Conservation (phyloP, 169 alveolate genomes). For the Plasmodium berghei region DNA sequence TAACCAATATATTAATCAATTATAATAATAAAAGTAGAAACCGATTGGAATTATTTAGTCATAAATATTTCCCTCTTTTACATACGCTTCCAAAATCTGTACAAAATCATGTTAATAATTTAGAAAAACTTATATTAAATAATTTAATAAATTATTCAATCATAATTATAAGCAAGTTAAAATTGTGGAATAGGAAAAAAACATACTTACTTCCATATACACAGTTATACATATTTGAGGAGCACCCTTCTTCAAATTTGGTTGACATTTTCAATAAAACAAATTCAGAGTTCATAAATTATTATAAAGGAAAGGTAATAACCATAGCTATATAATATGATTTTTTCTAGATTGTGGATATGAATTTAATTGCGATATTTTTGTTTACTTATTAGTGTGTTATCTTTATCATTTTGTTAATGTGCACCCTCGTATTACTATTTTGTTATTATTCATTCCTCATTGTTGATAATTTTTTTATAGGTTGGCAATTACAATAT, state of each 20-base stretch:
- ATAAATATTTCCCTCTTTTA: slow-evolving; percentile 51
- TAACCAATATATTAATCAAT: slow-evolving; percentile 57
- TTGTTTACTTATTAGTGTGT: neutral
- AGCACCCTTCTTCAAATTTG: slow-evolving; percentile 44
- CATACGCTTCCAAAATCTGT: slow-evolving; percentile 44
- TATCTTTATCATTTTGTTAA: neutral
- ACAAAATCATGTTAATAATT: slow-evolving; percentile 37
- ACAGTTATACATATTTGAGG: slow-evolving; percentile 58
- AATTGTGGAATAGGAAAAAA: slow-evolving; percentile 40
- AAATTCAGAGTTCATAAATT: slow-evolving; percentile 26
- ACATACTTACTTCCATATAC: slow-evolving; percentile 66
- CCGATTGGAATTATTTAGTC: slow-evolving; percentile 50
- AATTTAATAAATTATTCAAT: slow-evolving; percentile 44
- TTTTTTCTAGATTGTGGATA: neutral
- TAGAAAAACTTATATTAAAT: slow-evolving; percentile 37
- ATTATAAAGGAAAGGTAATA: slow-evolving; percentile 42
- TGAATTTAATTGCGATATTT: neutral
- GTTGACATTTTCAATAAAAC: slow-evolving; percentile 21
- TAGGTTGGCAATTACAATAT: slow-evolving; percentile 34
- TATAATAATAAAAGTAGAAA: slow-evolving; percentile 15
- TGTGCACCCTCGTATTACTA: neutral
- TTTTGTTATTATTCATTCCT: neutral
- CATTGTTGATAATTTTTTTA: neutral
- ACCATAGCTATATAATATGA: neutral
- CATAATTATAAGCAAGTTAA: slow-evolving; percentile 26